phyloP scores from a whole-genome alignment of 306 rosid species.

The Arachis stenosperma region DNA sequence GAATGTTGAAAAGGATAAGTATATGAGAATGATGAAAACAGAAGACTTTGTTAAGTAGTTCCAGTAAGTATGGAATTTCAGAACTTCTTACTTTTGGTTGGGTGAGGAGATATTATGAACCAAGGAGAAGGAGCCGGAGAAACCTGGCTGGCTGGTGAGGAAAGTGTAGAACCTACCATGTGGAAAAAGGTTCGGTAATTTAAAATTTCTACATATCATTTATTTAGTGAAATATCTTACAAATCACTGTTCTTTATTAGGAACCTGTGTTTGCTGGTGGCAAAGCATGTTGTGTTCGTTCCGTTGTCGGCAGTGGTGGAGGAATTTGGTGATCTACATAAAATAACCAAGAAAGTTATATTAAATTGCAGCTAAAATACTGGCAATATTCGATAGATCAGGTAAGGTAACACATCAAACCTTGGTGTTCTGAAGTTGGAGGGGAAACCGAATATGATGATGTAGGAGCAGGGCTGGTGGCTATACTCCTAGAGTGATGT shows the following conservation, averaged over 20 bases:
- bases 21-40: constrained; percentile 22
- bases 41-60: constrained; percentile 7
- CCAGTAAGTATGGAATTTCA: constrained; percentile 11
- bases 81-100: constrained; percentile 64
- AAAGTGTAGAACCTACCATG: constrained; percentile 47
- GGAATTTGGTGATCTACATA: constrained; percentile 58
- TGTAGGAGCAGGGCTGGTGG: constrained; percentile 65
- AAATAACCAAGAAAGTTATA: constrained; percentile 22
- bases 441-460: constrained; percentile 62
- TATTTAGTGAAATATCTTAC: constrained; percentile 28
- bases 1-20: constrained; percentile 33
- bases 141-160: constrained; percentile 57
- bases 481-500: constrained; percentile 56
- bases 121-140: constrained; percentile 75
- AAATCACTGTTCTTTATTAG: constrained; percentile 11
- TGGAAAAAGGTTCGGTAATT: constrained; percentile 35
- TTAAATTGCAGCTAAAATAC: constrained; percentile 15
- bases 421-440: constrained; percentile 53
- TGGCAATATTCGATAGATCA: background rate
- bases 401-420: constrained; percentile 46
- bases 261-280: constrained; percentile 71
- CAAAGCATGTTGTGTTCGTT: constrained; percentile 50
- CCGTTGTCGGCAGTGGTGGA: constrained; percentile 44
- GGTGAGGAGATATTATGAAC: constrained; percentile 42
- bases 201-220: constrained; percentile 7